Evolutionary conservation across 2,329 filamentous ascomycete species (phyloP).

Genomic region (Plenodomus lindquistii): DNA sequence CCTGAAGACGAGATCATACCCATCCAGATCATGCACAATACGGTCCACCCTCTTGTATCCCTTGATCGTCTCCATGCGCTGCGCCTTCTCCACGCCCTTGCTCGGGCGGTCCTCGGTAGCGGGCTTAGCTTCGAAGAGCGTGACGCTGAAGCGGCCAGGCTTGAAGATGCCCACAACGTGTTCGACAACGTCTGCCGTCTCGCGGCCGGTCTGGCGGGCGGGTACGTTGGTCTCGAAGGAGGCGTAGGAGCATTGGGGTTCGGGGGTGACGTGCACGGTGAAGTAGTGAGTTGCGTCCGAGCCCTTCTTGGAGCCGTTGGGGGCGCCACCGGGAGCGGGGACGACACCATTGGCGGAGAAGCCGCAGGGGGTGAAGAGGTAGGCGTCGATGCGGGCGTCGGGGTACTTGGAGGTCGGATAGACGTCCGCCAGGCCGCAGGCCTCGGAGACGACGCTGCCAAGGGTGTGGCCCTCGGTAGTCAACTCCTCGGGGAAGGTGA

Average conservation of each 20-base stretch:
- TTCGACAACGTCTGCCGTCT: constrained; percentile 87
- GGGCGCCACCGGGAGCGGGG: constrained; percentile 66
- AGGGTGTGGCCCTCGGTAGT: constrained; percentile 93
- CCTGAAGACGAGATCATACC: constrained; percentile 94
- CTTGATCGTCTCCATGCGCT: constrained; percentile 73
- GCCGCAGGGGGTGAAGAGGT: constrained; percentile 93
- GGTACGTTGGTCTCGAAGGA: constrained; percentile 99
- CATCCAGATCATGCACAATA: constrained; percentile 96
- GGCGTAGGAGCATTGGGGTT: constrained; percentile 95
- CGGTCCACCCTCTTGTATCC: constrained; percentile 90
- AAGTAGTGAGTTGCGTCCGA: constrained; percentile 74
- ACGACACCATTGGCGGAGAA: constrained; percentile 97
- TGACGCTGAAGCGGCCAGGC: constrained; percentile 96
- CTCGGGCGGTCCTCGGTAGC: constrained; percentile 46
- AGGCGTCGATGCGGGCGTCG: constrained; percentile 91
- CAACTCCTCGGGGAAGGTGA: constrained; percentile 69
- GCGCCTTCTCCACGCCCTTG: constrained; percentile 45
- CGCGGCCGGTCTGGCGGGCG: constrained; percentile 80
- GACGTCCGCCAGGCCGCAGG: constrained; percentile 84
- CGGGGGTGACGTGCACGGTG: constrained; percentile 96
- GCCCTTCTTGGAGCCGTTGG: constrained; percentile 48
- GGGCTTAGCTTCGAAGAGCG: constrained; percentile 88
- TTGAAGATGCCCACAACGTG: constrained; percentile 96
- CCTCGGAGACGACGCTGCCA: constrained; percentile 88
- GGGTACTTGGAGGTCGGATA: constrained; percentile 88